Evolutionary conservation across 2,329 filamentous ascomycete genomes (phyloP).

Genomic region (Sporothrix mexicana): DNA sequence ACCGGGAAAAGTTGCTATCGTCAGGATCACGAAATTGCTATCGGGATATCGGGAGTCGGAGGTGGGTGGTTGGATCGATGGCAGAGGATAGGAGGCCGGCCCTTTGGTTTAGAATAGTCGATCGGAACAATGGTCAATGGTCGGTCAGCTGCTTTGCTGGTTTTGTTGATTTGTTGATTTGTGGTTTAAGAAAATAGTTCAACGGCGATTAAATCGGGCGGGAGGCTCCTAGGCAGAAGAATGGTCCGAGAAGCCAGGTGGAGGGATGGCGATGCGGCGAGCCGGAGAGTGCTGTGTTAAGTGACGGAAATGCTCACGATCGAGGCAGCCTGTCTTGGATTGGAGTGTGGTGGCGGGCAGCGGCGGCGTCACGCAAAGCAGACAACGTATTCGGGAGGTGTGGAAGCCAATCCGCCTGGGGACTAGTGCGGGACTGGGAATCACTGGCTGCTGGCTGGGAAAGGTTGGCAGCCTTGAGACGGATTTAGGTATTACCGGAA

Average conservation of each 20-base stretch:
- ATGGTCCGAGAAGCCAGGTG: background rate
- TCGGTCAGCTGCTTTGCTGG: background rate
- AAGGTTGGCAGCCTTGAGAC: constrained; percentile 29
- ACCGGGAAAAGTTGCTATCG: background rate
- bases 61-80: background rate
- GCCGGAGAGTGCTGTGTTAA: background rate
- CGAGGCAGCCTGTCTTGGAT: constrained; percentile 27
- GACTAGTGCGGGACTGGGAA: constrained; percentile 25
- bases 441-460: background rate
- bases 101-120: constrained; percentile 23
- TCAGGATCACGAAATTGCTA: background rate
- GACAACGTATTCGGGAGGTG: constrained; percentile 38
- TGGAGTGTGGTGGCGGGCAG: constrained; percentile 30
- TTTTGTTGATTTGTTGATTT: background rate
- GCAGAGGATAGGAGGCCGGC: constrained; percentile 28
- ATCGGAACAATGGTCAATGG: constrained; percentile 1
- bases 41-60: background rate
- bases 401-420: constrained; percentile 34
- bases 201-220: constrained; percentile 6
- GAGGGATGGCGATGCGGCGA: background rate
- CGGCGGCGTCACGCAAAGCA: constrained; percentile 30
- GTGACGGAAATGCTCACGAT: constrained; percentile 30
- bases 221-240: background rate
- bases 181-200: background rate
- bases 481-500: constrained; percentile 32